Base-by-base conservation (phyloP, 768 basidiomycete genomes). In the Tubosaeta sp. region DNA sequence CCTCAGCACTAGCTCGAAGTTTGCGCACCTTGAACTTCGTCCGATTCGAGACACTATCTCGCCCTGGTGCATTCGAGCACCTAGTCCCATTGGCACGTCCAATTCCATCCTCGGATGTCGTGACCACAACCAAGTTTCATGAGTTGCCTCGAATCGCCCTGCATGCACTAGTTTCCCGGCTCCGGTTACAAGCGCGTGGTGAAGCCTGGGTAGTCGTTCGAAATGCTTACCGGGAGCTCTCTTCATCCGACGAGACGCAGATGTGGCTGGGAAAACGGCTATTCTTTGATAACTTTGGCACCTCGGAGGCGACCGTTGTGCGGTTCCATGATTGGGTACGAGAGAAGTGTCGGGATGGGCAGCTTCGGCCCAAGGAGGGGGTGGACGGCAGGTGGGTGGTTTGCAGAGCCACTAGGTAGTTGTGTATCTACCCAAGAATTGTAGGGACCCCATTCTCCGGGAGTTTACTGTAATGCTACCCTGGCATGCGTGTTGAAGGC, bases 131-230 rank as follows among this genome's bases (percentile, higher is more conserved):
- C n/a, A 27, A 37, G 22, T 38, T 57, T 31, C 32, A 35, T 8
- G 58, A 67, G 33, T 53, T 79, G 6, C 70, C 72, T 2, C 51
- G 63, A n/a, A 66, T 68, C 43, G 81, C 85, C 9, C 47, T 86
- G 5, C 65, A 61, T 27, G 59, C 59, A 14, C 71, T 83, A 1
- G 61, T 84, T 10, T 73, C 77, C 19, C 66, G 67, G 5, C 61
- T 88, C 33, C 76, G 82, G 14, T 62, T 52, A 3, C 83, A 79
- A 65, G 74, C 74, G 6, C 74, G 83, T 31, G 72, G 74, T 17
- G 77, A 71, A n/a, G 69, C 80, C 2, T 89, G 87, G 87, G 61
- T 45, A 0, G 67, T 86, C 14, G 59, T 89, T 41, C 80, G 85
- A 29, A 71, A 76, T 19, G 80, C 80, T 0, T 88, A 89, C 64